Base-by-base conservation (phyloP, 2,329 filamentous ascomycete species). In the Ascochyta fabae region DNA sequence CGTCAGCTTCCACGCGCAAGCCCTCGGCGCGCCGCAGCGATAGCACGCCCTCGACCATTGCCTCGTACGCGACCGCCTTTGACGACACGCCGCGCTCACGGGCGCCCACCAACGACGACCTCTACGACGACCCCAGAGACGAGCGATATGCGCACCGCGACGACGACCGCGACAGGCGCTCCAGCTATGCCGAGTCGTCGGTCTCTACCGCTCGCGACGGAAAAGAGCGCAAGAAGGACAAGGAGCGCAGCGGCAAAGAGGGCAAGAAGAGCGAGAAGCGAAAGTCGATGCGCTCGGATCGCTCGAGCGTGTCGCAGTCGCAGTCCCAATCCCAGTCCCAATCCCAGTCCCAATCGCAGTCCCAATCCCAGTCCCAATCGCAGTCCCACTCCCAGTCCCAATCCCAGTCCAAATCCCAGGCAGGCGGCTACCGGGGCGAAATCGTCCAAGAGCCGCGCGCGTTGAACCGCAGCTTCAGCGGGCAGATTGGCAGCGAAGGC, bases 61-160 rank as follows among this genome's bases (percentile, higher is more conserved):
- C 71, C 26, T 76, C 75, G 19, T 79, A 75, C 65, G 74, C 68
- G 19, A 79, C 78, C 38, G 77, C 76, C 45, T 67, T 69, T 16
- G 71, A 70, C 65, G 60, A 67, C 27, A 66, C 66, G 59, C 60
- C 65, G 41, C 59, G 62, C 56, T 61, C 68, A 64, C 60, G 58
- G 22, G 13, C 45, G 26, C 33, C 68, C 64, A 64, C 69, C 46
- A 61, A 67, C 59, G 69, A 70, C 43, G 70, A 73, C 61, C 58
- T 70, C 44, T 71, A 75, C 71, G 64, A 72, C 26, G 63, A 73
- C 56, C 60, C 59, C 19, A 48, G 61, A 36, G 65, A 69, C 56
- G 62, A 71, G 46, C 59, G 65, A 50, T 59, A 58, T 53, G 50
- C 67, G 44, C 64, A 58, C 35, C 62, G 66, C 48, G 64, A 64